A percentile compares a stretch with the other conserved stretches of the same genome.
phyloP scores from a whole-genome alignment of 2,329 filamentous ascomycete genomes.

The Colletotrichum euphorbiae region DNA sequence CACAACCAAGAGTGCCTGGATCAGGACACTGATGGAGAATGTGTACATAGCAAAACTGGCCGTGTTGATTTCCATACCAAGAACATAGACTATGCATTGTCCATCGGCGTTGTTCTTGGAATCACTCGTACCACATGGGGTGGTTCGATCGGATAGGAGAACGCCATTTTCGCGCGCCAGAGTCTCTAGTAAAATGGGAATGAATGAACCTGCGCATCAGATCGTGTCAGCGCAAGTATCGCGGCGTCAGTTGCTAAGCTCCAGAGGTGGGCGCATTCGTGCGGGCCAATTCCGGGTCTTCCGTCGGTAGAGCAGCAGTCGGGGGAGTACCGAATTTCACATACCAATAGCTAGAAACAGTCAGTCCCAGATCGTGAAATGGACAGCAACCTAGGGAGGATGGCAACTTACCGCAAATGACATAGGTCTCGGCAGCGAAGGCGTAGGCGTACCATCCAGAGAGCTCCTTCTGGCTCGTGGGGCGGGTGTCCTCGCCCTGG shows the following conservation, averaged over 20 bases:
- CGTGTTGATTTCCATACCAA: conserved; percentile 91
- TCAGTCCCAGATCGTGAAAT: conserved; percentile 19
- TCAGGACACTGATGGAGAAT: conserved; percentile 89
- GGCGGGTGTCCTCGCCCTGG: conserved; percentile 85
- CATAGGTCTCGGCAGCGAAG: conserved; percentile 96
- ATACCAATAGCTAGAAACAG: conserved; percentile 45
- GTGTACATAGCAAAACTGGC: conserved; percentile 99
- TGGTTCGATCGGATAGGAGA: conserved; percentile 79
- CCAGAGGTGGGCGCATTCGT: background rate
- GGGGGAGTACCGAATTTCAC: conserved; percentile 19
- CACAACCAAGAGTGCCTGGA: conserved; percentile 91
- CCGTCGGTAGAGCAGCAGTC: background rate
- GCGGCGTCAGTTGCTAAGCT: background rate
- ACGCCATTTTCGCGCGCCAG: conserved; percentile 93
- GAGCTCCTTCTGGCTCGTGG: conserved; percentile 88
- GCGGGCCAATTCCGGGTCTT: background rate
- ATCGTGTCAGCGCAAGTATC: conserved; percentile 27
- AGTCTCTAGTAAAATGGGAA: conserved; percentile 94
- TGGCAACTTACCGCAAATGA: conserved; percentile 81
- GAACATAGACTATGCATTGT: conserved; percentile 85
- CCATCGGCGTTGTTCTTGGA: conserved; percentile 60
- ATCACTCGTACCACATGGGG: conserved; percentile 77
- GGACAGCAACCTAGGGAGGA: background rate
- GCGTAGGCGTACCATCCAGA: conserved; percentile 96
- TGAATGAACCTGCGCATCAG: conserved; percentile 78